Conservation (phyloP, 2,329 filamentous ascomycete genomes). For the Tolypocladium tropicale region DNA sequence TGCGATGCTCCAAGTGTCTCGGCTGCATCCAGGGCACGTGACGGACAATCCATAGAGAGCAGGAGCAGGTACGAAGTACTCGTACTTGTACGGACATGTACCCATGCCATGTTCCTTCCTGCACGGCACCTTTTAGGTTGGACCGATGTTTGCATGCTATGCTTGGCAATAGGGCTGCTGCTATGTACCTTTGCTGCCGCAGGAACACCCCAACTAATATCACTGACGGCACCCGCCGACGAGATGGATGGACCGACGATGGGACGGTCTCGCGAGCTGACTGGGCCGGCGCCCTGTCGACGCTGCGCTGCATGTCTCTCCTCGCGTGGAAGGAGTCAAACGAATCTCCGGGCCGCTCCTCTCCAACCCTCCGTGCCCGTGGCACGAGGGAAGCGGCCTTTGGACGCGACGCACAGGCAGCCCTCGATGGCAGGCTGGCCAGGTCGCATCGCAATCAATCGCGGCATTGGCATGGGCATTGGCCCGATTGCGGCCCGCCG, state of each 20-base stretch:
- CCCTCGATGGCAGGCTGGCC: no score
- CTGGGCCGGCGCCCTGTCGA: not conserved
- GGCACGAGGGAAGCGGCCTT: not conserved
- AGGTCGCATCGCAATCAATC: not conserved
- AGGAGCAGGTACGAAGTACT: no score
- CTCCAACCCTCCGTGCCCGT: not conserved
- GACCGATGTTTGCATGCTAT: not conserved
- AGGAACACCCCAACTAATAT: not conserved
- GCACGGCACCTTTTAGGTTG: not conserved
- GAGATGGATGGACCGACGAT: not conserved
- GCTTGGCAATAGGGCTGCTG: not conserved
- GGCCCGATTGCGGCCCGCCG: not conserved
- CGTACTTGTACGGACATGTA: no score
- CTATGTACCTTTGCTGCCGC: not conserved
- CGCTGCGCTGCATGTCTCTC: not conserved
- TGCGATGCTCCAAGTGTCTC: no score
- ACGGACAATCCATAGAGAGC: no score
- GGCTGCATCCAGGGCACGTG: no score
- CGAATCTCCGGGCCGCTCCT: not conserved
- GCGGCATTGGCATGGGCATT: not conserved
- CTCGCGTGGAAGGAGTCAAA: not conserved
- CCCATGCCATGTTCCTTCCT: no score
- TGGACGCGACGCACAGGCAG: not conserved
- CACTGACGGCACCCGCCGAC: not conserved
- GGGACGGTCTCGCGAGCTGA: not conserved